Evolutionary conservation across 805 yeast species (phyloP), one percentile per base, ranked within the genome.

Genomic region (Huiozyma sinensis): DNA sequence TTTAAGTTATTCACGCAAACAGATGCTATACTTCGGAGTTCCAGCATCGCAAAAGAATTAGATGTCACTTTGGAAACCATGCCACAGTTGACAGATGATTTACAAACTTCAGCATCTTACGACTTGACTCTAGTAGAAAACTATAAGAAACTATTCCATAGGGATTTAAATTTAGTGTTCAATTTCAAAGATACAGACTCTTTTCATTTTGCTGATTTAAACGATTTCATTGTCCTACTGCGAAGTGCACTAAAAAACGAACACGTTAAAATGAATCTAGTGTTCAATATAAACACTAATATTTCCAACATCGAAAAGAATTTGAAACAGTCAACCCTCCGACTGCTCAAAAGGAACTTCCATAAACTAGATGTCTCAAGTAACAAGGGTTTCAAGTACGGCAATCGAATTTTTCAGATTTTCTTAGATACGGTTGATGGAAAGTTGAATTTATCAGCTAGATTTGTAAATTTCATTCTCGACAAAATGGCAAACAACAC

Each of bases 181-280:
- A 62, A 61, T 40, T 56, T 61, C 33, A 62, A 60, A 42, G 66
- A 62, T 41, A 60, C 57, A 11, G 66, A 62, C 42, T 58, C 65
- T 3, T 52, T 61, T 33, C 54, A 53, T 42, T 57, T 51, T 38
- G 51, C 49, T 31, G 50, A 52, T 6, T 45, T 62, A 13, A 60
- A 61, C 43, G 54, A 50, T 45, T 62, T 59, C 43, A 48, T 61
- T 24, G 44, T 53, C 3, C 48, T 61, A 27, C 42, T 60, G 41
- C 52, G 51, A 28, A 57, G 57, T 43, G 60, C 62, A 12, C 45
- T 58, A 12, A 54, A 54, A 33, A 44, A 55, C 45, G 48, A 54
- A 7, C 57, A 54, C 44, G 55, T 58, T 9, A 51, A 48, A 11
- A 53, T 61, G 10, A 55, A 56, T 45, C 39, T 59, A 33, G 57